These are phyloP conservation scores for Aspergillus incahuasiensis DNA, from an alignment of 495 filamentous ascomycete species.

Conservation along the genomic window DNA sequence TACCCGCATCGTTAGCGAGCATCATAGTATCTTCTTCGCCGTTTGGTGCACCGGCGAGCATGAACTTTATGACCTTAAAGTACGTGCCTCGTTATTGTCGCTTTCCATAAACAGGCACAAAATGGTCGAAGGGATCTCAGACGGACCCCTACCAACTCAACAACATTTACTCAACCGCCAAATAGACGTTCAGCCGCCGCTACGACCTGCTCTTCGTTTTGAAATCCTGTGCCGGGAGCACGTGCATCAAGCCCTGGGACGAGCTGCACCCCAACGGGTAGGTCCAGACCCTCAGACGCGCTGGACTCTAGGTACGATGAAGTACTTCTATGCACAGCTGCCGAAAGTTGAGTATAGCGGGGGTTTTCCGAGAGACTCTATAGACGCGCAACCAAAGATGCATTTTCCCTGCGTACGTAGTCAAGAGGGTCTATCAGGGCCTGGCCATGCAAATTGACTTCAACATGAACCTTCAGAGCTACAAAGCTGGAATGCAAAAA, in stretches of 20 bases:
- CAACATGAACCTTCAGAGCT: too few relatives aligned
- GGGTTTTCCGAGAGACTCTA: too few relatives aligned
- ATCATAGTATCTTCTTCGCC: slow-evolving; percentile 58
- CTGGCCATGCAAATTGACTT: too few relatives aligned
- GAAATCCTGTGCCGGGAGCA: slow-evolving; percentile 56
- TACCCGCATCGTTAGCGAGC: slow-evolving; percentile 48
- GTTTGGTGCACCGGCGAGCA: slow-evolving; percentile 64
- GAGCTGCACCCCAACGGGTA: slow-evolving; percentile 46
- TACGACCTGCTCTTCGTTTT: slow-evolving; percentile 60
- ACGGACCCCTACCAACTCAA: slow-evolving; percentile 56
- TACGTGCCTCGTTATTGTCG: slow-evolving; percentile 17
- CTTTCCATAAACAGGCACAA: background rate
- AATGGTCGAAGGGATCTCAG: slow-evolving; percentile 20
- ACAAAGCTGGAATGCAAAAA: too few relatives aligned
- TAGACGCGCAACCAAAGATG: too few relatives aligned
- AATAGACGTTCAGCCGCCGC: slow-evolving; percentile 45
- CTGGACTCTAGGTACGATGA: slow-evolving; percentile 10
- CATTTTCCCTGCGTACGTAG: too few relatives aligned
- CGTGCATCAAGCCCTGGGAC: slow-evolving; percentile 56
- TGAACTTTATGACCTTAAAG: slow-evolving; percentile 59
- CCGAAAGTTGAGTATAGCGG: slow-evolving; percentile 40
- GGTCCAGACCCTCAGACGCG: slow-evolving; percentile 3
- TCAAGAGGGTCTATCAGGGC: too few relatives aligned
- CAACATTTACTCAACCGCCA: slow-evolving; percentile 48
- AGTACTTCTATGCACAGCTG: slow-evolving; percentile 16